Evolutionary conservation across 164 flowering plant species (phyloP).

Genomic region (Stephania japonica): DNA sequence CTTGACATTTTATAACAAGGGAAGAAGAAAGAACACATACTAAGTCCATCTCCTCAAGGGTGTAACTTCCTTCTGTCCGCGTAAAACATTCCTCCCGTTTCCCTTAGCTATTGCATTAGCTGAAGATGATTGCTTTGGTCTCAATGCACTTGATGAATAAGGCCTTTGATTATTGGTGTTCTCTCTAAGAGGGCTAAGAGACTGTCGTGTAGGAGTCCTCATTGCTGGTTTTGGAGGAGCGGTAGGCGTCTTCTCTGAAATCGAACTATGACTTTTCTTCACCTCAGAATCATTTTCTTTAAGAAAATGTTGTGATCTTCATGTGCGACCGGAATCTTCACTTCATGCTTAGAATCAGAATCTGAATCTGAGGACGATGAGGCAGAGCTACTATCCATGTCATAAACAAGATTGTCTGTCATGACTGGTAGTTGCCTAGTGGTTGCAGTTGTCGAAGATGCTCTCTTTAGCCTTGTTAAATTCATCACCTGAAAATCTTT

Average conservation of each 20-base stretch:
- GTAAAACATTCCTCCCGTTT: slow-evolving; percentile 32
- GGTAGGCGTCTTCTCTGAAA: slow-evolving; percentile 20
- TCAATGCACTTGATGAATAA: slow-evolving; percentile 17
- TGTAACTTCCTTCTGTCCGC: slow-evolving; percentile 27
- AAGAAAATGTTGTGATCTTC: slow-evolving; percentile 11
- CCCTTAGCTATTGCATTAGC: slow-evolving; percentile 29
- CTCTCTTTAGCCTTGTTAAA: slow-evolving; percentile 55
- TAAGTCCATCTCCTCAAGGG: slow-evolving; percentile 55
- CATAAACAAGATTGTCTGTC: slow-evolving; percentile 67
- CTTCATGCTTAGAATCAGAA: slow-evolving; percentile 47
- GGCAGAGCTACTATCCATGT: slow-evolving; percentile 71
- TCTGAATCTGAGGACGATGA: slow-evolving; percentile 77
- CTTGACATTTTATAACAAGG: neutral
- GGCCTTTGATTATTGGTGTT: slow-evolving; percentile 36
- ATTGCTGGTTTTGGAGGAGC: slow-evolving; percentile 16
- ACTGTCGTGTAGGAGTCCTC: slow-evolving; percentile 10
- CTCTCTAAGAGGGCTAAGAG: slow-evolving; percentile 45
- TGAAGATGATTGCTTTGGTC: slow-evolving; percentile 27
- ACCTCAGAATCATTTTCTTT: slow-evolving; percentile 15
- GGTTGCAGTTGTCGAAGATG: slow-evolving; percentile 32
- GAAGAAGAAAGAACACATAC: slow-evolving; percentile 11
- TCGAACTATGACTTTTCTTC: slow-evolving; percentile 18
- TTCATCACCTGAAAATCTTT: slow-evolving; percentile 42
- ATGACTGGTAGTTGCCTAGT: slow-evolving; percentile 36
- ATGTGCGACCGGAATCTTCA: slow-evolving; percentile 12